These are phyloP conservation scores for Lactifluus echinatus DNA, from an alignment of 768 basidiomycete genomes.

Conservation along the genomic window DNA sequence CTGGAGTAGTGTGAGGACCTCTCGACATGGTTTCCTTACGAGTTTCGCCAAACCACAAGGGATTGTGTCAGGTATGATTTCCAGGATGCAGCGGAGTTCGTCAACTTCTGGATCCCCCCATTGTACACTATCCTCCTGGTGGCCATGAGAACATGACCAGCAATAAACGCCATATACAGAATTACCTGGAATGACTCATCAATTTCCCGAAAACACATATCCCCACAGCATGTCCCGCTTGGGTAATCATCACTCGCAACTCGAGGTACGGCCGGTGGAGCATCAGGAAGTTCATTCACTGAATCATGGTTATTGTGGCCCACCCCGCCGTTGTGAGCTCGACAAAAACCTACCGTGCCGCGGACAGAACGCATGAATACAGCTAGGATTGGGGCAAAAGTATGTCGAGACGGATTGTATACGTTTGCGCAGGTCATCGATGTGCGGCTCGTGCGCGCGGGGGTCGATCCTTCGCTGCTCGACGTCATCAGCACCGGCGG, in stretches of 20 bases:
- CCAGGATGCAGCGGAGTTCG: conserved; percentile 12
- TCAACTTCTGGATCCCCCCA: conserved; percentile 10
- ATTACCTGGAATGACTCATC: not conserved
- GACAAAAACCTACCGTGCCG: conserved; percentile 5
- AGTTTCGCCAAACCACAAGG: conserved; percentile 19
- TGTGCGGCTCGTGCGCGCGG: conserved; percentile 16
- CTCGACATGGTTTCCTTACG: conserved; percentile 14
- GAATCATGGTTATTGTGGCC: not conserved
- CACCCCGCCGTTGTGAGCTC: not conserved
- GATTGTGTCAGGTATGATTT: conserved; percentile 13
- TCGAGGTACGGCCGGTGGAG: conserved; percentile 5
- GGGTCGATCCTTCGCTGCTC: conserved; percentile 8
- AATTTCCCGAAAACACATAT: conserved; percentile 3
- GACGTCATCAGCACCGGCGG: conserved; percentile 7
- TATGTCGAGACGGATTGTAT: conserved; percentile 20
- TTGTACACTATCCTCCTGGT: not conserved
- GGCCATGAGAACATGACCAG: not conserved
- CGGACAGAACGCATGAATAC: conserved; percentile 4
- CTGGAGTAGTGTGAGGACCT: not conserved
- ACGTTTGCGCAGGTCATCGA: conserved; percentile 23
- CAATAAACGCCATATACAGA: not conserved
- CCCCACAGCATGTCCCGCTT: not conserved
- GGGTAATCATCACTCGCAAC: conserved; percentile 2
- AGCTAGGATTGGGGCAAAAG: conserved; percentile 22
- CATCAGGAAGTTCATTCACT: not conserved